Evolutionary conservation across 2,329 filamentous ascomycete genomes (phyloP).

Genomic region (Colletotrichum trifolii): DNA sequence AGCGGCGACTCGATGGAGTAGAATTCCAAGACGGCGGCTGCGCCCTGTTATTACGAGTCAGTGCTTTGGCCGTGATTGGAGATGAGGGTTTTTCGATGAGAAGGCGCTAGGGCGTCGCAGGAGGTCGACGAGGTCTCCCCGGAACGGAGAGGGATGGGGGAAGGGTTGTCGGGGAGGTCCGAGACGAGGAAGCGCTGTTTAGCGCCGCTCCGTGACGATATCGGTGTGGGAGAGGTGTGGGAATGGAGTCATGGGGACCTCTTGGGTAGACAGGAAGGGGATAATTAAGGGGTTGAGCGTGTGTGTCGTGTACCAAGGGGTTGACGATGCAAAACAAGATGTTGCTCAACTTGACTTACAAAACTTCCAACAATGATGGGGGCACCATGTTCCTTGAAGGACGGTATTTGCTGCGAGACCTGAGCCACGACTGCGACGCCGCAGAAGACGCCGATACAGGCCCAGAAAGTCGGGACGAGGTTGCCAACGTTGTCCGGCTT

Average conservation of each 20-base stretch:
- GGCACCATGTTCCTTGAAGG: slow-evolving; percentile 62
- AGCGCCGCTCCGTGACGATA: background rate
- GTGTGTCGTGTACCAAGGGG: background rate
- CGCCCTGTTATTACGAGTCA: slow-evolving; percentile 61
- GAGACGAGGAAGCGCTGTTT: background rate
- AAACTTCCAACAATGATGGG: slow-evolving; percentile 77
- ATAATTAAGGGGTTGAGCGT: background rate
- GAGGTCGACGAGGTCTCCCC: background rate
- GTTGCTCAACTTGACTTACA: slow-evolving; percentile 58
- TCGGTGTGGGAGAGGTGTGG: slow-evolving; percentile 35
- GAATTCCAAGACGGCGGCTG: slow-evolving; percentile 80
- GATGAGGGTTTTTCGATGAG: slow-evolving; percentile 10
- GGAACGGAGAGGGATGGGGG: background rate
- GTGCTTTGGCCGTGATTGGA: slow-evolving; percentile 13
- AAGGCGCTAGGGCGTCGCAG: background rate
- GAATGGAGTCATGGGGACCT: background rate
- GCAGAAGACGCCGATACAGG: slow-evolving; percentile 72
- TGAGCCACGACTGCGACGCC: slow-evolving; percentile 70
- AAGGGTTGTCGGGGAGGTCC: background rate
- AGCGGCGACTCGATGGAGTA: slow-evolving; percentile 78
- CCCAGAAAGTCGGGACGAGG: slow-evolving; percentile 69
- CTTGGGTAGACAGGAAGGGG: background rate
- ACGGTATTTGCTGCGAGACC: slow-evolving; percentile 64
- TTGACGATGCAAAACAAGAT: background rate
- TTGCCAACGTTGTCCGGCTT: slow-evolving; percentile 61